Evolutionary conservation across 495 filamentous ascomycete genomes (phyloP).

Genomic region (Penicillium soppii): DNA sequence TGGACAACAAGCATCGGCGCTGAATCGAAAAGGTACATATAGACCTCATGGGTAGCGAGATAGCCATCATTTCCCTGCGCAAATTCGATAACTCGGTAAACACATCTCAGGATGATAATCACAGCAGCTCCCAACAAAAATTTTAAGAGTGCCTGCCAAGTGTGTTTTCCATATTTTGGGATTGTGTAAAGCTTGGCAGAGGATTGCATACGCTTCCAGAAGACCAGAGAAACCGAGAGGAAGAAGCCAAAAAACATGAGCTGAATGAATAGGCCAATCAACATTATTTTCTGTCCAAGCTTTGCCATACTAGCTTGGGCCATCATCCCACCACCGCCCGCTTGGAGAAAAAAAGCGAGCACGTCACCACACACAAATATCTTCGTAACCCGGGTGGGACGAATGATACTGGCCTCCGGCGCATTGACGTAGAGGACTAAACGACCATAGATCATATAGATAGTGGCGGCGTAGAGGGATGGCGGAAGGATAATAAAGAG

Average conservation of each 20-base stretch:
- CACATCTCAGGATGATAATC: slow-evolving; percentile 1
- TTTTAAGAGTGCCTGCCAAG: too few species aligned
- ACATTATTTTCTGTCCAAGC: slow-evolving; percentile 27
- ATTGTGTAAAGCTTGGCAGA: neutral
- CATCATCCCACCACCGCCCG: too few species aligned
- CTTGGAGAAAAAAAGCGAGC: too few species aligned
- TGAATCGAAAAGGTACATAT: slow-evolving; percentile 63
- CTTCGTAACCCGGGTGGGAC: too few species aligned
- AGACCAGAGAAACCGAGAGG: slow-evolving; percentile 16
- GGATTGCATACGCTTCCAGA: slow-evolving; percentile 14
- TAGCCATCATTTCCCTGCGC: slow-evolving; percentile 50
- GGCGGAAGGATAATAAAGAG: too few species aligned
- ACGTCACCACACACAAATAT: too few species aligned
- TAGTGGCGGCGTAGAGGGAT: too few species aligned
- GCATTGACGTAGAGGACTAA: too few species aligned
- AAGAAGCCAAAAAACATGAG: slow-evolving; percentile 28
- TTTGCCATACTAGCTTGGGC: too few species aligned
- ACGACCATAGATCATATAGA: too few species aligned
- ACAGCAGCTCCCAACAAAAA: neutral
- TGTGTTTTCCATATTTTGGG: too few species aligned
- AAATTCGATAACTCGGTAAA: slow-evolving; percentile 3
- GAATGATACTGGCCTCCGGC: too few species aligned
- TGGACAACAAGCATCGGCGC: slow-evolving; percentile 52
- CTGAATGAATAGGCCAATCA: slow-evolving; percentile 25
- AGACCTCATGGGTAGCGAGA: slow-evolving; percentile 51